Conservation (phyloP, 2,329 filamentous ascomycete genomes). For the Trichoderma guizhouense region DNA sequence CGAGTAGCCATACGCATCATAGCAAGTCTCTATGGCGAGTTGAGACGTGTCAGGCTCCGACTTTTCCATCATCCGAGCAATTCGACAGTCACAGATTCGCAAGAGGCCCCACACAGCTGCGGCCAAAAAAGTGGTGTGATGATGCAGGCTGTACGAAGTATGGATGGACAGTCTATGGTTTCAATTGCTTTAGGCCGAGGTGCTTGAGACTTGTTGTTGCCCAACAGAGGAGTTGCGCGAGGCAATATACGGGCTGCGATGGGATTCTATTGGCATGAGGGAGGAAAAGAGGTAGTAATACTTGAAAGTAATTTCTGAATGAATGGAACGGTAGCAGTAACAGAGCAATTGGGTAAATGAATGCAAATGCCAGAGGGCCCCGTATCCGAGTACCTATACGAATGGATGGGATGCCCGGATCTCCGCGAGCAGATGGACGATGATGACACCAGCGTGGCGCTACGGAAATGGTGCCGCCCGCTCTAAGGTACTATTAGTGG, state of each 20-base stretch:
- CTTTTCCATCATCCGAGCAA: not conserved
- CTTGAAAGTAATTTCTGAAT: not conserved
- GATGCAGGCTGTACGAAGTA: not conserved
- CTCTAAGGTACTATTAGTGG: not conserved
- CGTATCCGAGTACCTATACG: not conserved
- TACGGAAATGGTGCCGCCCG: not conserved
- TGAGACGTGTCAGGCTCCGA: not conserved
- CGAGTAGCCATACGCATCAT: not conserved
- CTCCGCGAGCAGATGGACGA: not conserved
- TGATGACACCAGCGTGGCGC: constrained; percentile 9
- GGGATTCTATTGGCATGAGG: not conserved
- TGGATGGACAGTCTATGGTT: not conserved
- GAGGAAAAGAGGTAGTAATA: not conserved
- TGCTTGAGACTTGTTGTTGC: constrained; percentile 1
- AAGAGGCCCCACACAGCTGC: not conserved
- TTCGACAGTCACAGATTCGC: not conserved
- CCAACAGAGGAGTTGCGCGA: not conserved
- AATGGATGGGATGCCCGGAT: not conserved
- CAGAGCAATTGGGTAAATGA: too few relatives aligned
- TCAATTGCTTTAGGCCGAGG: not conserved
- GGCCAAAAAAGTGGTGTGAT: constrained; percentile 7
- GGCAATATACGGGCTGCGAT: not conserved
- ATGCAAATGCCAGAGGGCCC: not conserved
- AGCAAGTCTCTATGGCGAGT: not conserved
- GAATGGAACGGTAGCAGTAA: not conserved